Conservation (phyloP, 257 asterid genomes). For the Coffea canephora region DNA sequence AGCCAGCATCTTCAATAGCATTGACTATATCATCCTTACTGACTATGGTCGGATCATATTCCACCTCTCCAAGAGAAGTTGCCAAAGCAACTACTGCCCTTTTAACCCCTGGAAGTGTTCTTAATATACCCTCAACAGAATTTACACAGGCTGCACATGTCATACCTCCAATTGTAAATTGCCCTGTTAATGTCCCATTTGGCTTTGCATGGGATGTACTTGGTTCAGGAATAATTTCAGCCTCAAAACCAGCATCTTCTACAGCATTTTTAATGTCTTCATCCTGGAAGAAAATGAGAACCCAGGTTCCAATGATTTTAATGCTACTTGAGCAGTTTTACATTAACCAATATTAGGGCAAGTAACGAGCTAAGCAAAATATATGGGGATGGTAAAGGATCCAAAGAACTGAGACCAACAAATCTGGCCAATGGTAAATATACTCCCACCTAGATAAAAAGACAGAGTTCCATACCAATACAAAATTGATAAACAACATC, state of each 20-base stretch:
- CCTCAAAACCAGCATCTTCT: slow-evolving; percentile 99
- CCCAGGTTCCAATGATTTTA: slow-evolving; percentile 19
- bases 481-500: neutral
- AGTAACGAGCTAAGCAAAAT: neutral
- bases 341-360: neutral
- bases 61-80: slow-evolving; percentile 92
- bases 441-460: neutral
- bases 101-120: slow-evolving; percentile 69
- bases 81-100: slow-evolving; percentile 90
- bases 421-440: neutral
- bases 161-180: slow-evolving; percentile 97
- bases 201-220: slow-evolving; percentile 43
- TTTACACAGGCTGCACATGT: slow-evolving; percentile 98
- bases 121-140: slow-evolving; percentile 88
- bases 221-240: slow-evolving; percentile 76
- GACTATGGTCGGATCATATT: slow-evolving; percentile 64
- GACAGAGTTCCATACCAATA: neutral
- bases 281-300: slow-evolving; percentile 51
- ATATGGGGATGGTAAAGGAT: slow-evolving; percentile 1
- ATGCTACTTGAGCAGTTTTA: slow-evolving; percentile 18
- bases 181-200: slow-evolving; percentile 63
- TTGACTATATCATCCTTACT: slow-evolving; percentile 70
- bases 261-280: slow-evolving; percentile 80
- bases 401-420: neutral
- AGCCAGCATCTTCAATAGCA: slow-evolving; percentile 98